These are phyloP conservation scores for Capronia epimyces DNA, from an alignment of 2,329 filamentous ascomycete species.

Conservation along the genomic window DNA sequence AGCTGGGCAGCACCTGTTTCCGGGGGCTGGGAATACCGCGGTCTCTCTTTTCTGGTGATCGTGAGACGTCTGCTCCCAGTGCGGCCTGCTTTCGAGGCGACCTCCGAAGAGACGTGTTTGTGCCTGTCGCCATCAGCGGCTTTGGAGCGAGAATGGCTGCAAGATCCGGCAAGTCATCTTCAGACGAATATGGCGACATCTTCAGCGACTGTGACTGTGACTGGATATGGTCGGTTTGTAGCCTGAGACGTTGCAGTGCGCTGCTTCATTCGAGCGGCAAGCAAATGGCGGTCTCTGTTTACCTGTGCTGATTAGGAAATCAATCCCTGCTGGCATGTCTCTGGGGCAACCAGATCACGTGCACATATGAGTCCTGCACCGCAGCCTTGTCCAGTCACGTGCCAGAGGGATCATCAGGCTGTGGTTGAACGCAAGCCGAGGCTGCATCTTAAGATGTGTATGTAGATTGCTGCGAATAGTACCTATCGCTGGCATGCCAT, in stretches of 20 bases:
- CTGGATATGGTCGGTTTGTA: neutral
- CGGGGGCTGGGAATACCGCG: neutral
- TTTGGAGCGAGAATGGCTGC: constrained; percentile 19
- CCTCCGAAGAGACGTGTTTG: constrained; percentile 14
- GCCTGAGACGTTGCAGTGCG: neutral
- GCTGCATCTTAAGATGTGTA: too few species aligned
- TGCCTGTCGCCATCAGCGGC: constrained; percentile 18
- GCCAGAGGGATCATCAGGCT: too few species aligned
- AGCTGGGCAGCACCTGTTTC: neutral
- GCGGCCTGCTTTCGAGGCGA: constrained; percentile 24
- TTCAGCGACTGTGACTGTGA: neutral
- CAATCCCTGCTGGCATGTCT: too few species aligned
- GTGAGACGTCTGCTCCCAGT: neutral
- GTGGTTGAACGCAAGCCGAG: too few species aligned
- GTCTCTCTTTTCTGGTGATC: constrained; percentile 5
- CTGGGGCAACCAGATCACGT: too few species aligned
- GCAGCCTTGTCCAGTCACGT: too few species aligned
- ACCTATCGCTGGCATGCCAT: too few species aligned
- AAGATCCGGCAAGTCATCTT: constrained; percentile 28
- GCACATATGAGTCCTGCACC: too few species aligned
- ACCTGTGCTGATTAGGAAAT: too few species aligned
- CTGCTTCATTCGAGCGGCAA: too few species aligned
- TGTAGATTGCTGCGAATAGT: too few species aligned
- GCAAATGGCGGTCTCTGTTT: too few species aligned
- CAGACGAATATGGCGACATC: constrained; percentile 16